Evolutionary conservation across 352 stramenopile genomes (phyloP).

Genomic region (Phytophthora litchii): DNA sequence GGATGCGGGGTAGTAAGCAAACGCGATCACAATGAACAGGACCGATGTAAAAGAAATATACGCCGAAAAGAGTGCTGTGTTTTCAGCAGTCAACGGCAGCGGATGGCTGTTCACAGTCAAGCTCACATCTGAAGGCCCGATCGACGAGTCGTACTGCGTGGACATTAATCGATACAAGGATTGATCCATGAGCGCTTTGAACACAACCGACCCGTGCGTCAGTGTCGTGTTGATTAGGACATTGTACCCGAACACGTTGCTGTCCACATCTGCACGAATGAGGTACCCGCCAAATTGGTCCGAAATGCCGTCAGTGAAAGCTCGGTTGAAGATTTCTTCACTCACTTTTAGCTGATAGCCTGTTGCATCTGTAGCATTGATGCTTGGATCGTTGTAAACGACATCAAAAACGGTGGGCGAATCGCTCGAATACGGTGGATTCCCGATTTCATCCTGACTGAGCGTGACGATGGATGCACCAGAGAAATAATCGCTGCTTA

Average conservation of each 20-base stretch:
- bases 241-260: conserved; percentile 49
- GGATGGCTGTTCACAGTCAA: conserved; percentile 58
- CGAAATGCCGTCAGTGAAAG: conserved; percentile 28
- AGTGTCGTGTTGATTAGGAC: conserved; percentile 57
- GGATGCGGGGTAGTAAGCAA: conserved; percentile 88
- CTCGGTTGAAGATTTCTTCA: conserved; percentile 44
- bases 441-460: conserved; percentile 16
- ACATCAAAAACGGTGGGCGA: conserved; percentile 55
- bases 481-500: conserved; percentile 28
- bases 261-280: conserved; percentile 27
- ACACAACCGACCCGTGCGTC: conserved; percentile 46
- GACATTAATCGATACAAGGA: conserved; percentile 47
- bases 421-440: conserved; percentile 24
- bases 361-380: conserved; percentile 35
- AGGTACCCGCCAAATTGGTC: conserved; percentile 50
- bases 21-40: conserved; percentile 86
- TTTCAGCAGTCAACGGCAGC: conserved; percentile 46
- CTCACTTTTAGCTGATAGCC: conserved; percentile 41
- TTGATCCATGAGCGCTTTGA: conserved; percentile 61
- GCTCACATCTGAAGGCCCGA: conserved; percentile 13
- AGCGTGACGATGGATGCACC: conserved; percentile 21
- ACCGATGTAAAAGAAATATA: conserved; percentile 56
- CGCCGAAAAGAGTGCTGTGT: conserved; percentile 44
- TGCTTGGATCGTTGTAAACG: conserved; percentile 29
- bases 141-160: conserved; percentile 17